Conservation (phyloP, 1,139 yeast species). For the Zygoascus sp. region DNA sequence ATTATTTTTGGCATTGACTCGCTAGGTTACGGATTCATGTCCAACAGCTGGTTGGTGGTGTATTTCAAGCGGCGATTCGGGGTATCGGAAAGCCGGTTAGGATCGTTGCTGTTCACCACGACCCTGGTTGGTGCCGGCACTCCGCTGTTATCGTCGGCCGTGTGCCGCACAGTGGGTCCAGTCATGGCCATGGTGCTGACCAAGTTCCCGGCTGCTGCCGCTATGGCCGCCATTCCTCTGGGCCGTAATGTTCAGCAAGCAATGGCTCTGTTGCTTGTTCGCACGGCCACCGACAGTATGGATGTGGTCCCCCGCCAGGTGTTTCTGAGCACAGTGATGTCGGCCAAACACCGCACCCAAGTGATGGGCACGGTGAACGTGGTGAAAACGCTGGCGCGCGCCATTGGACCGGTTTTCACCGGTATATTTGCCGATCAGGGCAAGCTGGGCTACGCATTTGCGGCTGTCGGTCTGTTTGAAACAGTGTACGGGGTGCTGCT, state of each 20-base stretch:
- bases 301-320: constrained; percentile 91
- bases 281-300: constrained; percentile 65
- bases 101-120: constrained; percentile 56
- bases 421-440: constrained; percentile 62
- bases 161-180: constrained; percentile 70
- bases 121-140: constrained; percentile 58
- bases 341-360: constrained; percentile 58
- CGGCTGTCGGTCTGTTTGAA: constrained; percentile 57
- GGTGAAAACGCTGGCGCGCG: constrained; percentile 78
- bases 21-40: constrained; percentile 82
- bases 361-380: constrained; percentile 85
- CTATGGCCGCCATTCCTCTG: constrained; percentile 55
- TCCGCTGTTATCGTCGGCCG: constrained; percentile 64
- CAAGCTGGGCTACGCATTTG: constrained; percentile 52
- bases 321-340: constrained; percentile 62
- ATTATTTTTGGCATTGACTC: constrained; percentile 70
- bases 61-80: constrained; percentile 47
- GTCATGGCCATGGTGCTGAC: constrained; percentile 70
- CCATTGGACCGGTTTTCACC: constrained; percentile 75
- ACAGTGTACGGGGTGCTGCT: constrained; percentile 32
- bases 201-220: constrained; percentile 72
- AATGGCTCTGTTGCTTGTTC: constrained; percentile 40
- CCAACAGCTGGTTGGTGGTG: constrained; percentile 82
- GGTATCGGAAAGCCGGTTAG: constrained; percentile 36
- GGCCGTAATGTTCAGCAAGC: constrained; percentile 30